Conservation (phyloP, 768 basidiomycete genomes). For the Infundibulicybe gibba region DNA sequence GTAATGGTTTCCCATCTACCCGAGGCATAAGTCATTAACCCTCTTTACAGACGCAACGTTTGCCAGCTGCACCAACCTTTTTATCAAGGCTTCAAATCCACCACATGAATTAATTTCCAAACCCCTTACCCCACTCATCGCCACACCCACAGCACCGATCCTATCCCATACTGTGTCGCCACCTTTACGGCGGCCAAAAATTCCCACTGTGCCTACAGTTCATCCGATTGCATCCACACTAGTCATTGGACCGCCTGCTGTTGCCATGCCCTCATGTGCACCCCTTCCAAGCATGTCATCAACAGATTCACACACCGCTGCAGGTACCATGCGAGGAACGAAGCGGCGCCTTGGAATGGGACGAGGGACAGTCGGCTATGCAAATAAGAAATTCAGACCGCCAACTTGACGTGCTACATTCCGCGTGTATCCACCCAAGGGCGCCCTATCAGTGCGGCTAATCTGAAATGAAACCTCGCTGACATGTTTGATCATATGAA, state of each 20-base stretch:
- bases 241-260: background rate
- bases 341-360: slow-evolving; percentile 69
- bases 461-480: no score
- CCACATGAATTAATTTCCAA: no score
- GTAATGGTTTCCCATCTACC: background rate
- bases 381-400: slow-evolving; percentile 72
- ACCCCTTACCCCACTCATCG: no score
- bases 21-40: background rate
- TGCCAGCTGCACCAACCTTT: background rate
- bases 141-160: no score
- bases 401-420: slow-evolving; percentile 26
- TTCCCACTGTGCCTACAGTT: background rate
- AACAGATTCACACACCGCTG: slow-evolving; percentile 1
- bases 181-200: background rate
- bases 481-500: no score
- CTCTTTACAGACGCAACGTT: background rate
- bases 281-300: slow-evolving; percentile 4
- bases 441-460: no score
- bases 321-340: slow-evolving; percentile 18
- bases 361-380: slow-evolving; percentile 42
- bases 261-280: background rate
- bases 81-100: no score
- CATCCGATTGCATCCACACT: background rate
- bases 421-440: no score
- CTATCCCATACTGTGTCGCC: background rate